Evolutionary conservation across 2,329 filamentous ascomycete genomes (phyloP), one percentile per base, ranked within the genome.

Genomic region (Penicillium verrucosum): DNA sequence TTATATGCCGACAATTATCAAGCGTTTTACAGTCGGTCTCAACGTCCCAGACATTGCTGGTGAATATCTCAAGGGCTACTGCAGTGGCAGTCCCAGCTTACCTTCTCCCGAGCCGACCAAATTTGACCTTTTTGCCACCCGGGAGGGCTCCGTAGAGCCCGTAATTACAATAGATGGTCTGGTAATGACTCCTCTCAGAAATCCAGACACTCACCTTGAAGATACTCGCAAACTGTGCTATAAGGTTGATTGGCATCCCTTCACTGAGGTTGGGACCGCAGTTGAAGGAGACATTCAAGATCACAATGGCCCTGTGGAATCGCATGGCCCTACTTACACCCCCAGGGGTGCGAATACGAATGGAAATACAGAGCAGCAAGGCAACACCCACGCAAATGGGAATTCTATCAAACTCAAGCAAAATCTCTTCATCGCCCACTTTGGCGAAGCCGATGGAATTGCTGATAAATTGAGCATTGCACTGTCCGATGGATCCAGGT

Each of bases 1-100:
- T 27, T 73, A 73, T 61, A 68, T 73, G 58, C 70, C 71, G 0
- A 72, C 71, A 3, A 65, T 70, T 18, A 63, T 74, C 37, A 70
- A 68, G 45, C 60, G 65, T 32, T 51, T 72, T 37, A 64, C 55
- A 5, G 62, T 73, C 42, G 55, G 41, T 21, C 43, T 52, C 21
- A 51, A 64, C 1, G 59, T 65, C 1, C 60, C 65, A 16, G 56
- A 54, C 4, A 45, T 29, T 0, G 45, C 59, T 34, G 65, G 65
- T 23, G 59, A 64, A 36, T 62, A 53, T 42, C 58, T 61, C 18
- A 66, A 60, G 37, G 63, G 51, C 25, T 66, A 62, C 58, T 65
- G 64, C 37, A 65, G 57, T 44, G 64, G 64, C 40, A 62, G 58
- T 5, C 62, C 62, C 12, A 64, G 61, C 30, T 49, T 58, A 30